phyloP scores from a whole-genome alignment of 192 early-diverging fungal genomes.

The Coemansia sp. region DNA sequence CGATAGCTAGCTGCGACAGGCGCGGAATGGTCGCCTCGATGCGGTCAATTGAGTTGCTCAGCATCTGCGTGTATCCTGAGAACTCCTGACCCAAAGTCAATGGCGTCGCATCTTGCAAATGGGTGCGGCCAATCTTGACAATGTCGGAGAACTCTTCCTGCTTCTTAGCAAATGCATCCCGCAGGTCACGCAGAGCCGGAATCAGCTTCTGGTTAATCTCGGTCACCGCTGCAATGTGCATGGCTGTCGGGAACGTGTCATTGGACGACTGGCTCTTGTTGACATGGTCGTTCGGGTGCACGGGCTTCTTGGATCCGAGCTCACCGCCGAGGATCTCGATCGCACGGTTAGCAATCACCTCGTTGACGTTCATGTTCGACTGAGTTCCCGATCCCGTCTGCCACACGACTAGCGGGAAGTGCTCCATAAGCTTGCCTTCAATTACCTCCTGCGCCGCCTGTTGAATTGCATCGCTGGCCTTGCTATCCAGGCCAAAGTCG shows the following conservation, averaged over 20 bases:
- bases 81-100: constrained; percentile 98
- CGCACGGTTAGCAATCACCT: constrained; percentile 98
- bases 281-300: constrained; percentile 99
- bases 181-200: constrained; percentile 80
- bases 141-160: constrained; percentile 84
- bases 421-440: constrained; percentile 84
- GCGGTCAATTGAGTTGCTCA: constrained; percentile 86
- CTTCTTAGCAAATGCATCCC: constrained; percentile 76
- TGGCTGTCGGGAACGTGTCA: constrained; percentile 99
- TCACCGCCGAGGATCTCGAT: constrained; percentile 91
- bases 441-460: constrained; percentile 91
- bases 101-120: constrained; percentile 97
- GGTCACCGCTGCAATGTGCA: constrained; percentile 95
- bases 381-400: constrained; percentile 98
- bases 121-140: constrained; percentile 99
- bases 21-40: constrained; percentile 79
- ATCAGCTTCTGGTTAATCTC: constrained; percentile 83
- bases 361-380: constrained; percentile 98
- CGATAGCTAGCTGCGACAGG: constrained; percentile 92
- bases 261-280: constrained; percentile 99
- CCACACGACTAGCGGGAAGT: constrained; percentile 99
- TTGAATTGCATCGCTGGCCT: constrained; percentile 84
- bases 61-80: constrained; percentile 93
- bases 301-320: constrained; percentile 89
- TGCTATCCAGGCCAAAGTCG: constrained; percentile 79